These are phyloP conservation scores for Paramecium bursaria DNA, from an alignment of 73 alveolate genomes.

Conservation along the genomic window DNA sequence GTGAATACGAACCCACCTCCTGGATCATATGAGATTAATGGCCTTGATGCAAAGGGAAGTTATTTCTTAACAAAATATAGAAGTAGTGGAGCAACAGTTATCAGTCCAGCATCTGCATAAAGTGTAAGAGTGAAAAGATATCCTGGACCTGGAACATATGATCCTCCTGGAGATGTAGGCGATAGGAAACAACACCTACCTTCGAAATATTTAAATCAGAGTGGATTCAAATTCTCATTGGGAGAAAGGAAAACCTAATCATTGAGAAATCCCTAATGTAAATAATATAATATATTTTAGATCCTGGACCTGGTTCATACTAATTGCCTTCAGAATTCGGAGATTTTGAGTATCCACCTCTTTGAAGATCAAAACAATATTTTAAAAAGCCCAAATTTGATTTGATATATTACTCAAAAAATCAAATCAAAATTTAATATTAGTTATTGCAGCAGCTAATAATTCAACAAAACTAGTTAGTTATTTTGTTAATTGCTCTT, in stretches of 20 bases:
- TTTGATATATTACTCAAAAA: too few species aligned
- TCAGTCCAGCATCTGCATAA: constrained; percentile 38
- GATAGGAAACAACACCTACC: constrained; percentile 9
- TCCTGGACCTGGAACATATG: constrained; percentile 64
- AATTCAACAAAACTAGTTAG: constrained; percentile 36
- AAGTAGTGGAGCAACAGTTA: constrained; percentile 35
- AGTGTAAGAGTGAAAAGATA: constrained; percentile 1
- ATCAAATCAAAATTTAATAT: constrained; percentile 54
- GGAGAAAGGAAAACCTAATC: constrained; percentile 14
- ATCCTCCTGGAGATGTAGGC: constrained; percentile 57
- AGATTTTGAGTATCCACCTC: constrained; percentile 34
- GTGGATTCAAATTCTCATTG: constrained; percentile 32
- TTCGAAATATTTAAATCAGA: constrained; percentile 13
- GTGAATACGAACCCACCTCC: constrained; percentile 50
- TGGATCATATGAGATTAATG: constrained; percentile 22
- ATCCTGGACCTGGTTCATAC: neutral
- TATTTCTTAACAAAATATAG: neutral
- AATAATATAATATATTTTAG: neutral
- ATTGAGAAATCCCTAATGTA: constrained; percentile 23
- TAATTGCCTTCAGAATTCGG: constrained; percentile 31
- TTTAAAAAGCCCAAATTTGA: too few species aligned
- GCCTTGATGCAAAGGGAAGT: constrained; percentile 4
- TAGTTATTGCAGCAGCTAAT: constrained; percentile 38
- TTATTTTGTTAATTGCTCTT: constrained; percentile 65
- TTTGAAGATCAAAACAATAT: constrained; percentile 7